Evolutionary conservation across 495 filamentous ascomycete genomes (phyloP), one percentile per base, ranked within the genome.

Genomic region (Aspergillus funiculosus): DNA sequence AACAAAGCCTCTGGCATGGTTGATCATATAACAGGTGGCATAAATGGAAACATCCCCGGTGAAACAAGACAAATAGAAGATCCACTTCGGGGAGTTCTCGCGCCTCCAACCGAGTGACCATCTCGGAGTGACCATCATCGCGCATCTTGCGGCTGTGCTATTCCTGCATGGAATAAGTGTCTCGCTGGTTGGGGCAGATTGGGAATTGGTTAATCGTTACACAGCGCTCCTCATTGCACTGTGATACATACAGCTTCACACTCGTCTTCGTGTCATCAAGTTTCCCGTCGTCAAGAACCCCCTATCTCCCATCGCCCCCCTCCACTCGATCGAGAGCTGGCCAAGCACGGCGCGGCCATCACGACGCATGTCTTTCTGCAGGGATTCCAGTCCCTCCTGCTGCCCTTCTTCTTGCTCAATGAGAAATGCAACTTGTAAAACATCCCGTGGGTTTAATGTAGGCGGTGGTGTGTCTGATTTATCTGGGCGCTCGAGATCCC

Each of bases 391-490:
- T 5, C 64, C 70, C 6, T 67, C 72, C 19, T 71, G 66, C 38
- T 69, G 66, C 15, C 64, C 67, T 47, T 64, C 67, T 48, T 79
- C 68, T 61, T 91, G 82, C 56, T 89, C 79, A 7, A 98, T 72
- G 14, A 94, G 59, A 59, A 95, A 98, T 36, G 87, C 89, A 39
- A 95, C 86, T 66, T 98, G 92, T 56, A 89, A 76, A 27, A 94
- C 81, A 72, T 97, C 92, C 27, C 85, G 79, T 5, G 87, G 86
- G 59, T 83, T 85, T 50, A 98, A 63, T 30, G 85, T 79, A 21
- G 87, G 87, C 50, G 71, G 61, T 38, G 63, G 56, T 3, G 51
- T 29, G 18, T 56, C 35, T 6, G 56, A 43, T 35, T 59, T 46
- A 17, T 61, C 63, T 8, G 65, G 46, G 5, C 44, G 39, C 19